Conservation (phyloP, 2,329 filamentous ascomycete species). For the Paracoccidioides brasiliensis region DNA sequence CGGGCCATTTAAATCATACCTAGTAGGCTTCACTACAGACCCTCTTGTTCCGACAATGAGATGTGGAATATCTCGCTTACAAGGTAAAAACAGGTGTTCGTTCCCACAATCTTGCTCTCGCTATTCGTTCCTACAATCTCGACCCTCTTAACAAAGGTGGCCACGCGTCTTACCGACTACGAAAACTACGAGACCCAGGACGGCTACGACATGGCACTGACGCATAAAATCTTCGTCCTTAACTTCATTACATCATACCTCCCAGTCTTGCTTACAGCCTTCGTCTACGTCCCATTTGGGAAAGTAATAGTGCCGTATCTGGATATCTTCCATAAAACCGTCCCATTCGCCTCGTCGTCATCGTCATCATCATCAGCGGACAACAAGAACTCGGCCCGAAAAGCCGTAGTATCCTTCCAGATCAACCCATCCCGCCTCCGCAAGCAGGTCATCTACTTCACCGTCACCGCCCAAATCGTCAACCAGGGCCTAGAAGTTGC, state of each 20-base stretch:
- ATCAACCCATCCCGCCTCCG: constrained; percentile 80
- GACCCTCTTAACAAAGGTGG: constrained; percentile 60
- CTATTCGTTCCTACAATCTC: constrained; percentile 67
- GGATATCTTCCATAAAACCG: constrained; percentile 63
- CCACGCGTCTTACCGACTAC: constrained; percentile 61
- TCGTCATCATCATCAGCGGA: constrained; percentile 13
- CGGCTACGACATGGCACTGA: constrained; percentile 68
- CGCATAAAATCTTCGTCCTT: constrained; percentile 86
- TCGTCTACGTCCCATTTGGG: constrained; percentile 89
- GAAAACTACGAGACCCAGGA: constrained; percentile 91
- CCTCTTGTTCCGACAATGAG: neutral
- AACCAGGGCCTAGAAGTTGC: constrained; percentile 75
- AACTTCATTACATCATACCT: constrained; percentile 96
- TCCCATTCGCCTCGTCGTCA: constrained; percentile 55
- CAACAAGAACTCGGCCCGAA: constrained; percentile 13
- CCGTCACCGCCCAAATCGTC: constrained; percentile 69
- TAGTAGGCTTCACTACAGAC: constrained; percentile 42
- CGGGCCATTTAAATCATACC: constrained; percentile 70
- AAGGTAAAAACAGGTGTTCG: constrained; percentile 49
- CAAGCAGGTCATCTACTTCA: constrained; percentile 63
- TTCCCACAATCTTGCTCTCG: constrained; percentile 80
- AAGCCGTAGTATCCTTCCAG: constrained; percentile 45
- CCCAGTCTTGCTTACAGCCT: constrained; percentile 81
- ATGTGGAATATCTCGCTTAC: neutral
- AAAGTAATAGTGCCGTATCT: constrained; percentile 72